Evolutionary conservation across 371 early-diverging fungal genomes (phyloP).

Genomic region (Fennellomyces sp.): DNA sequence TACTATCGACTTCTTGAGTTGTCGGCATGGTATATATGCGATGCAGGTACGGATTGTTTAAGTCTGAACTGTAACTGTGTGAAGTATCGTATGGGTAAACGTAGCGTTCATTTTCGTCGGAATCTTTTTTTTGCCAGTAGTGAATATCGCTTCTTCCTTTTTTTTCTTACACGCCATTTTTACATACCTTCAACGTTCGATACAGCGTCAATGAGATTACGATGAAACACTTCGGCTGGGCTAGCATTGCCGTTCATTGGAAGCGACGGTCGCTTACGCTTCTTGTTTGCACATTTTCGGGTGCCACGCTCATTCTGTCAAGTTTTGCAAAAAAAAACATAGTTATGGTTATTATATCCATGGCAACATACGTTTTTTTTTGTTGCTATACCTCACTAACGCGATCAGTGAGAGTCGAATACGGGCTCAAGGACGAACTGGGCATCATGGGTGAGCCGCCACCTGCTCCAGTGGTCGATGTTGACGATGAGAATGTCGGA

Average conservation of each 20-base stretch:
- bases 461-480: conserved; percentile 7
- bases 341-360: too few species aligned
- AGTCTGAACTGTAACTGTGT: neutral
- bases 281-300: conserved; percentile 5
- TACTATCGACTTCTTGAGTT: neutral
- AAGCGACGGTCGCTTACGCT: conserved; percentile 18
- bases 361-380: neutral
- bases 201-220: conserved; percentile 50
- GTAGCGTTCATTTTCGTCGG: conserved; percentile 34
- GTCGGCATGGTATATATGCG: conserved; percentile 13
- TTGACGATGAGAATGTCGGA: conserved; percentile 6
- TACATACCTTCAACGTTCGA: conserved; percentile 46
- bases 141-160: neutral
- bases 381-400: conserved; percentile 4
- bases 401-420: neutral
- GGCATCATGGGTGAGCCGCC: neutral
- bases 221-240: conserved; percentile 51
- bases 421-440: neutral
- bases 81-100: conserved; percentile 23
- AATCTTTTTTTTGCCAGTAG: conserved; percentile 10
- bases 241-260: conserved; percentile 35
- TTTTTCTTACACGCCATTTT: neutral
- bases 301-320: conserved; percentile 3
- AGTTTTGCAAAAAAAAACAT: neutral
- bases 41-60: conserved; percentile 4